Percentiles rank a stretch among this genome's conserved stretches.
These are phyloP conservation scores for Pythium vanterpoolii DNA, from an alignment of 352 stramenopile species.

Conservation along the genomic window DNA sequence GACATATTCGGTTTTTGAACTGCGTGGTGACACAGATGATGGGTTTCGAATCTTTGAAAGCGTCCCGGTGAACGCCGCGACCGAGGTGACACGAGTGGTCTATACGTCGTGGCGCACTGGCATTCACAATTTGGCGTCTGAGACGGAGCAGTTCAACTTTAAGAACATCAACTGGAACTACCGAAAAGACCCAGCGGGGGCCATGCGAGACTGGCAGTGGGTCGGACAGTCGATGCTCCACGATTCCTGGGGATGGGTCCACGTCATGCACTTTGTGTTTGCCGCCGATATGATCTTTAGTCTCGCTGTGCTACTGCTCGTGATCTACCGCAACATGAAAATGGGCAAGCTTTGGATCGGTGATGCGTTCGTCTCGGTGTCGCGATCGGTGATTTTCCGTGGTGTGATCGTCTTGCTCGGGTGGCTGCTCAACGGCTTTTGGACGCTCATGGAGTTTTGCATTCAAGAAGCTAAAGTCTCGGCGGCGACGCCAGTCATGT, in stretches of 20 bases:
- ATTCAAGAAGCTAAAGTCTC: constrained; percentile 7
- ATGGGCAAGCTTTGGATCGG: constrained; percentile 27
- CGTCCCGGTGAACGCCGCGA: not conserved
- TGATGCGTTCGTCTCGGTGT: constrained; percentile 34
- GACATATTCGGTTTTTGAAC: constrained; percentile 6
- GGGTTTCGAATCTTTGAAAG: constrained; percentile 11
- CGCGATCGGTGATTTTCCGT: constrained; percentile 25
- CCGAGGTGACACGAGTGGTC: constrained; percentile 17
- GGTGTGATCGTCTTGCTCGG: constrained; percentile 7
- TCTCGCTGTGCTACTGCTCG: constrained; percentile 33
- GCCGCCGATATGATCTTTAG: constrained; percentile 35
- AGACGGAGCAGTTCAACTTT: constrained; percentile 34
- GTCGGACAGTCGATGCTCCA: constrained; percentile 26
- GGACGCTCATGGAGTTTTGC: constrained; percentile 19
- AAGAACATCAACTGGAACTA: constrained; percentile 25
- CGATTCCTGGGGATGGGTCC: constrained; percentile 51
- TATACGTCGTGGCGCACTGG: constrained; percentile 30
- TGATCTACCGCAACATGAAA: constrained; percentile 31
- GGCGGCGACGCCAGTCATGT: not conserved
- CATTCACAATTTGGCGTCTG: constrained; percentile 25
- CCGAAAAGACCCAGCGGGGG: not conserved
- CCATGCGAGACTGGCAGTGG: constrained; percentile 25
- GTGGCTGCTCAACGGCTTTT: constrained; percentile 13
- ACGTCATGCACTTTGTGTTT: constrained; percentile 48
- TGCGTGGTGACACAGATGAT: not conserved